Evolutionary conservation across 306 rosid genomes (phyloP).

Genomic region (Glycine soja): DNA sequence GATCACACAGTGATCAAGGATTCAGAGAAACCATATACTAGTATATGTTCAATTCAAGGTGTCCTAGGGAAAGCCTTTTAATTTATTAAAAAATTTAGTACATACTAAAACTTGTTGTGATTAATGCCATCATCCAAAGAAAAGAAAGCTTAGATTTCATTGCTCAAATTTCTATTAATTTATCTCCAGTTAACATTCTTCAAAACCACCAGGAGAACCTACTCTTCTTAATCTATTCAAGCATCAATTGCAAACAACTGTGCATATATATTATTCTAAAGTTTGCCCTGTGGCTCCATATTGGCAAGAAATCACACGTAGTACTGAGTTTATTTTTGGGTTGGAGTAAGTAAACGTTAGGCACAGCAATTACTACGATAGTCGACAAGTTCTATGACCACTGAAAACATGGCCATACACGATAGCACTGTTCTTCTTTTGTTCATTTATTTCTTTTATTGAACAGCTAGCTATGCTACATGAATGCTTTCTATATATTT

Average conservation of each 20-base stretch:
- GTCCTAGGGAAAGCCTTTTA: no score
- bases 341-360: not conserved
- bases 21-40: not conserved
- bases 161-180: constrained; percentile 8
- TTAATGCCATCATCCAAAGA: not conserved
- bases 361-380: constrained; percentile 41
- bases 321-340: not conserved
- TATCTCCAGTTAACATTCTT: not conserved
- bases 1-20: not conserved
- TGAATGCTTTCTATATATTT: not conserved
- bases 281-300: not conserved
- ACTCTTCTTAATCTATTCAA: not conserved
- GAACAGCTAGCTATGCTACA: constrained; percentile 1
- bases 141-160: not conserved
- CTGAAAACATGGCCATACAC: constrained; percentile 25
- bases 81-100: no score
- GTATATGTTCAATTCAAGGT: not conserved
- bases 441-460: constrained; percentile 44
- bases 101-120: not conserved
- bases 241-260: no score
- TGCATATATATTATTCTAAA: no score
- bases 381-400: constrained; percentile 22
- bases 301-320: not conserved
- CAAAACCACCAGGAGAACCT: not conserved
- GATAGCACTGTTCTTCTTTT: constrained; percentile 5